Percentiles rank a stretch among this genome's conserved stretches.
Evolutionary conservation across 805 yeast species (phyloP).

Genomic region (Ogataea philodendri): DNA sequence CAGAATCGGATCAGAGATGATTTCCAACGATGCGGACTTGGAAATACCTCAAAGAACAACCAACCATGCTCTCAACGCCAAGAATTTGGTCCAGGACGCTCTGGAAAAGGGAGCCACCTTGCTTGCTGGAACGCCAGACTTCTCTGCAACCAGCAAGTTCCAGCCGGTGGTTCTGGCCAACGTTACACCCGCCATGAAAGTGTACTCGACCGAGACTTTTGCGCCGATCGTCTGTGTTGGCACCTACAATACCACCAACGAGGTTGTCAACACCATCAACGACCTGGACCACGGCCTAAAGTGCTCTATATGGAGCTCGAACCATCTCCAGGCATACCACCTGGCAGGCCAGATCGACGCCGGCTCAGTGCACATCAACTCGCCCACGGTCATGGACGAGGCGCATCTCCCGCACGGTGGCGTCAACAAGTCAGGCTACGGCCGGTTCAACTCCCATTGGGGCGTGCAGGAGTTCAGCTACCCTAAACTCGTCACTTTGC

Average conservation of each 20-base stretch:
- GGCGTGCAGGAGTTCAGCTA: slow-evolving; percentile 43
- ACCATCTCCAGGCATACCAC: slow-evolving; percentile 35
- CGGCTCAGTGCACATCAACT: slow-evolving; percentile 34
- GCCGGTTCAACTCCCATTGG: slow-evolving; percentile 45
- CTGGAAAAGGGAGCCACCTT: slow-evolving; percentile 38
- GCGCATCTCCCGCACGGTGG: slow-evolving; percentile 46
- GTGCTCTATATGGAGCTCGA: slow-evolving; percentile 41
- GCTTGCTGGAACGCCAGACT: slow-evolving; percentile 19
- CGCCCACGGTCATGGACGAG: slow-evolving; percentile 26
- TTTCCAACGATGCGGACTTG: slow-evolving; percentile 17
- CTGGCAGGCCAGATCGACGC: slow-evolving; percentile 36
- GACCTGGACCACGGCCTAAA: slow-evolving; percentile 38
- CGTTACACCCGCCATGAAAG: slow-evolving; percentile 32
- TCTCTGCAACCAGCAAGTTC: slow-evolving; percentile 2
- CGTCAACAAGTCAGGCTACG: slow-evolving; percentile 41
- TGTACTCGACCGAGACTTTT: slow-evolving; percentile 38
- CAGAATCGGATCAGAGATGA: slow-evolving; percentile 11
- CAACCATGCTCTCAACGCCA: slow-evolving; percentile 25
- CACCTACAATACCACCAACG: slow-evolving; percentile 25
- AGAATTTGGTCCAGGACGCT: slow-evolving; percentile 37
- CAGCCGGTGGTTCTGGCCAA: slow-evolving; percentile 36
- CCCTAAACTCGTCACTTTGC: slow-evolving; percentile 40
- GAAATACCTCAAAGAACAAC: slow-evolving; percentile 33
- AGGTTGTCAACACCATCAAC: slow-evolving; percentile 30
- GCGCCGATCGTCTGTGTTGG: slow-evolving; percentile 42